Evolutionary conservation across 2,329 filamentous ascomycete genomes (phyloP).

Genomic region (Penicillium occitanis): DNA sequence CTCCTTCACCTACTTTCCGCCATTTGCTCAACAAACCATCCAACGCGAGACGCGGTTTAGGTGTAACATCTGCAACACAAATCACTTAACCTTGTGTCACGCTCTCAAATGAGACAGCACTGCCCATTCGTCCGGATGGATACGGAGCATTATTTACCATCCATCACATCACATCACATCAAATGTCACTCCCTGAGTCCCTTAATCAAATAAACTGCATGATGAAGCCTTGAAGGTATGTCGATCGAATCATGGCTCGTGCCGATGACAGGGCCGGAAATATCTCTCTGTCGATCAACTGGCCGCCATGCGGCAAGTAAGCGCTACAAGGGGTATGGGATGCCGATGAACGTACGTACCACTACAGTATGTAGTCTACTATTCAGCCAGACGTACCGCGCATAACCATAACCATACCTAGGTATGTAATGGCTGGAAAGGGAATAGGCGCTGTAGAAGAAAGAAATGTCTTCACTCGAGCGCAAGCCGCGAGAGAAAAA

Average conservation of each 20-base stretch:
- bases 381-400: neutral
- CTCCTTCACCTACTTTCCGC: neutral
- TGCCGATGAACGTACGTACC: neutral
- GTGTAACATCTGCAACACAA: neutral
- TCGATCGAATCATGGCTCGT: neutral
- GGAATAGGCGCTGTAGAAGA: constrained; percentile 1
- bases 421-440: neutral
- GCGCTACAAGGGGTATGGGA: neutral
- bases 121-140: neutral
- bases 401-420: neutral
- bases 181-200: neutral
- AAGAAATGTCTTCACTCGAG: neutral
- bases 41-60: neutral
- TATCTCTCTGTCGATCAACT: neutral
- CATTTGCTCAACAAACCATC: neutral
- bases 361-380: neutral
- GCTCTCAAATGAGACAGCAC: neutral
- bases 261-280: neutral
- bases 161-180: neutral
- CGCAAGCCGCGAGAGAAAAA: neutral
- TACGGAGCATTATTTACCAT: neutral
- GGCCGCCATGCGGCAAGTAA: neutral
- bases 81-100: neutral
- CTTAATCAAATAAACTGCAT: neutral
- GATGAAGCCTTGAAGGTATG: neutral